Conservation (phyloP, 2,329 filamentous ascomycete genomes). For the Dactylonectria macrodidyma region DNA sequence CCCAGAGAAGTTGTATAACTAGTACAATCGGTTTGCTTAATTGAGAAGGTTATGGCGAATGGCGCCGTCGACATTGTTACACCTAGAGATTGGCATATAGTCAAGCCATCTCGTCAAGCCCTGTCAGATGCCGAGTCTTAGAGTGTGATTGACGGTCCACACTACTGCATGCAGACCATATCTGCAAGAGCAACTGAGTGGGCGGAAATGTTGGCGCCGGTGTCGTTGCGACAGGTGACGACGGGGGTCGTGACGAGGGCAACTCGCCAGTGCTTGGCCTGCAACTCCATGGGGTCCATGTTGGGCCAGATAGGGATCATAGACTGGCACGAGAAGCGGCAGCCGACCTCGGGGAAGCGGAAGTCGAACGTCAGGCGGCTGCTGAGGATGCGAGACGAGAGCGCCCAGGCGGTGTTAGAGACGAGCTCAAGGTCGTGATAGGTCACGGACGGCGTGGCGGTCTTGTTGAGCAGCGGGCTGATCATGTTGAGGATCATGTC, state of each 20-base stretch:
- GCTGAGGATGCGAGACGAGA: conserved; percentile 64
- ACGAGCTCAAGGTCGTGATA: conserved; percentile 60
- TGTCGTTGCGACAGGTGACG: conserved; percentile 69
- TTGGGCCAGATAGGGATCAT: conserved; percentile 64
- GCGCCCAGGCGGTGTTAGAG: conserved; percentile 58
- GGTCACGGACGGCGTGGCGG: conserved; percentile 53
- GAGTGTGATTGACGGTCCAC: background rate
- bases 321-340: conserved; percentile 63
- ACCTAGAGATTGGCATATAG: background rate
- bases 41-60: background rate
- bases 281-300: conserved; percentile 59
- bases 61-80: no score
- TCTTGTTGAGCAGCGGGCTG: conserved; percentile 57
- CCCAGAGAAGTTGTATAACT: no score
- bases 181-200: conserved; percentile 62
- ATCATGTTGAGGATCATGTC: conserved; percentile 55
- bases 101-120: no score
- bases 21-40: background rate
- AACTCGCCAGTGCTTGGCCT: conserved; percentile 67
- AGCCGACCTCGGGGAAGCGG: conserved; percentile 65
- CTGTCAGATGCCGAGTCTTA: no score
- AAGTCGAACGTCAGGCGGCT: conserved; percentile 62
- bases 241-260: conserved; percentile 68
- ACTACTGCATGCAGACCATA: conserved; percentile 64
- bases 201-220: conserved; percentile 60